These are phyloP conservation scores for Mycena polygramma DNA, from an alignment of 768 basidiomycete genomes.

Conservation along the genomic window DNA sequence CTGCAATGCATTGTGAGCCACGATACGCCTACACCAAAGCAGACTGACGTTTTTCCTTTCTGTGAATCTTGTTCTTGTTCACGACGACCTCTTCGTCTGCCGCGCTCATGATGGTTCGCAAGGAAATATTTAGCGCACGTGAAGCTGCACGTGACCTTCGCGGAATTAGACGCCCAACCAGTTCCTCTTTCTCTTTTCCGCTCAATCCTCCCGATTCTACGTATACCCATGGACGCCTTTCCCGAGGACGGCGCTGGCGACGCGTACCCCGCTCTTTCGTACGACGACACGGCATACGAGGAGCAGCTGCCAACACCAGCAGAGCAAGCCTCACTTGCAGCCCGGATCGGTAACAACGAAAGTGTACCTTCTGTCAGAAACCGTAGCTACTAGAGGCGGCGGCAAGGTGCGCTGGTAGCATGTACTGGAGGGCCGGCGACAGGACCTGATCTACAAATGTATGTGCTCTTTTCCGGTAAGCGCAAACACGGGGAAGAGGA, in stretches of 20 bases:
- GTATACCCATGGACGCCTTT: slow-evolving; percentile 62
- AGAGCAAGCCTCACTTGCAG: slow-evolving; percentile 60
- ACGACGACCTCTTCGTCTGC: slow-evolving; percentile 62
- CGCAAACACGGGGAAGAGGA: slow-evolving; percentile 55
- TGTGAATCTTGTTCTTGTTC: slow-evolving; percentile 89
- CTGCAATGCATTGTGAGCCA: slow-evolving; percentile 56
- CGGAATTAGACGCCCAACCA: slow-evolving; percentile 17
- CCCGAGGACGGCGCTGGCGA: slow-evolving; percentile 52
- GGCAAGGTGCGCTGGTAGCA: slow-evolving; percentile 80
- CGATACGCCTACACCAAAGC: neutral
- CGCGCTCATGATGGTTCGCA: slow-evolving; percentile 42
- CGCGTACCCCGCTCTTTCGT: slow-evolving; percentile 56
- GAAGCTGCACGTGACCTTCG: slow-evolving; percentile 27
- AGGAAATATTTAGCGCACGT: neutral
- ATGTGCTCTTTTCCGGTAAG: slow-evolving; percentile 51
- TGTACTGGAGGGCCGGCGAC: slow-evolving; percentile 50
- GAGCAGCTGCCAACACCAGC: slow-evolving; percentile 61
- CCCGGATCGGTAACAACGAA: slow-evolving; percentile 80
- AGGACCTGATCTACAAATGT: slow-evolving; percentile 61
- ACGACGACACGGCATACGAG: slow-evolving; percentile 72
- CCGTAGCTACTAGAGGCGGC: slow-evolving; percentile 62
- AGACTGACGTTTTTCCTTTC: slow-evolving; percentile 94
- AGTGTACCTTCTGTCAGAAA: slow-evolving; percentile 83
- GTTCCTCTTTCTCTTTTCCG: neutral
- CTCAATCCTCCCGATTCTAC: neutral